These are phyloP conservation scores for Bruguiera parviflora DNA, from an alignment of 345 rosid genomes.

Conservation along the genomic window DNA sequence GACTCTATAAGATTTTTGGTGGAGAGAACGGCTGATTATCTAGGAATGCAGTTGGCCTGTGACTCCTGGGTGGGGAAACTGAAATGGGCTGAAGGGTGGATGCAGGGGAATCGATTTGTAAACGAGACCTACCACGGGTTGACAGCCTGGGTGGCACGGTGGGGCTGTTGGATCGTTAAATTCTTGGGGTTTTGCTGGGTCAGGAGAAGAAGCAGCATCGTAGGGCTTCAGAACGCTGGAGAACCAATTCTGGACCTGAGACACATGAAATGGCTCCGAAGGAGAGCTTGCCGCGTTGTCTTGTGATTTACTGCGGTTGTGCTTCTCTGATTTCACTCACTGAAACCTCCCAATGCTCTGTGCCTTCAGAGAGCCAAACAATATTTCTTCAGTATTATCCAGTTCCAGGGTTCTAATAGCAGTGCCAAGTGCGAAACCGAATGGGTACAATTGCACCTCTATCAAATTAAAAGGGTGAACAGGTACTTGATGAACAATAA, in stretches of 20 bases:
- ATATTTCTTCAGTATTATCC: too few species aligned
- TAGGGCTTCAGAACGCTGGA: slow-evolving; percentile 40
- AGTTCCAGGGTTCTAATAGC: not conserved
- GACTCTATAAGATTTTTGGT: slow-evolving; percentile 36
- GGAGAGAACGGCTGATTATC: slow-evolving; percentile 40
- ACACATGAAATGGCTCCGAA: slow-evolving; percentile 29
- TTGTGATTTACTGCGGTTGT: slow-evolving; percentile 36
- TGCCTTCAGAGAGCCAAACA: slow-evolving; percentile 27
- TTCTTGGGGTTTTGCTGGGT: slow-evolving; percentile 6
- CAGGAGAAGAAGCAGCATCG: slow-evolving; percentile 5
- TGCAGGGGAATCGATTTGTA: slow-evolving; percentile 31
- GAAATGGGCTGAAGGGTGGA: slow-evolving; percentile 26
- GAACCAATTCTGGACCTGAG: slow-evolving; percentile 44
- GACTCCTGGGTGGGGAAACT: slow-evolving; percentile 29
- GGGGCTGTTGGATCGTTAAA: slow-evolving; percentile 17
- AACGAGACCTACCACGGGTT: slow-evolving; percentile 42
- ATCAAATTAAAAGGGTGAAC: too few species aligned
- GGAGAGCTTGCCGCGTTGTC: slow-evolving; percentile 24
- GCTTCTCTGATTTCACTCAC: slow-evolving; percentile 50
- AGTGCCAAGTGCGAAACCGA: not conserved
- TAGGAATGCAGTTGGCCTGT: slow-evolving; percentile 26
- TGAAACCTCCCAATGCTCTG: slow-evolving; percentile 43
- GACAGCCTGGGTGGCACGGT: slow-evolving; percentile 44
- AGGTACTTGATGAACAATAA: too few species aligned
- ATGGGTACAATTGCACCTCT: too few species aligned